Percentiles rank a stretch among this genome's conserved stretches.
Evolutionary conservation across 169 alveolate species (phyloP).

Genomic region (Perkinsus olseni): DNA sequence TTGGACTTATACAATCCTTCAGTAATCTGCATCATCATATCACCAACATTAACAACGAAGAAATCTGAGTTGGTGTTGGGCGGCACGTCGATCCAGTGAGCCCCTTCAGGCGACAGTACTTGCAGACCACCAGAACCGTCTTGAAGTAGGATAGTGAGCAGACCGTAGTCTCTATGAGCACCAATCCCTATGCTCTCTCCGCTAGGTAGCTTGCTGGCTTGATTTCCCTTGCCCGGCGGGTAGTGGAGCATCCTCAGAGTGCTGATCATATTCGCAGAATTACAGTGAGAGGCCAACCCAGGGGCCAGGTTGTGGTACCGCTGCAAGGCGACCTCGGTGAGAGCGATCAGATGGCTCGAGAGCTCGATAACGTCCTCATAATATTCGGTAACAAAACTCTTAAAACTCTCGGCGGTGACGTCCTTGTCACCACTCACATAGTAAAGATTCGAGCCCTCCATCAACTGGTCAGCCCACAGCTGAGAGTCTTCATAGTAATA

Average conservation of each 20-base stretch:
- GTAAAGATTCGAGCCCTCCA: neutral
- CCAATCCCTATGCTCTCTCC: neutral
- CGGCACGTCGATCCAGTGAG: neutral
- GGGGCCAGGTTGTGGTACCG: neutral
- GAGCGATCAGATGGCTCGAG: neutral
- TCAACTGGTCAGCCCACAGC: neutral
- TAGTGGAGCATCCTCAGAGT: neutral
- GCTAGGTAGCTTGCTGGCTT: neutral
- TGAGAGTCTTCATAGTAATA: neutral
- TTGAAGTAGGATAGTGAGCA: neutral
- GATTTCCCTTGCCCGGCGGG: neutral
- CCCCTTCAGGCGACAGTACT: neutral
- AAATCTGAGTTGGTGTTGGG: neutral
- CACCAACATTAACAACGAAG: neutral
- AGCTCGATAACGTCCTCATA: neutral
- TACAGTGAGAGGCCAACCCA: neutral
- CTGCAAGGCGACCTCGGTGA: neutral
- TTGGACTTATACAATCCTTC: neutral
- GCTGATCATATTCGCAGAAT: neutral
- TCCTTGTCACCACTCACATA: neutral
- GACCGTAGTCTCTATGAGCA: neutral
- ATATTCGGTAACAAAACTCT: neutral
- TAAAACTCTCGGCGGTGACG: neutral
- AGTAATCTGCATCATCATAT: neutral
- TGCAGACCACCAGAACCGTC: neutral